phyloP scores from a whole-genome alignment of 345 rosid genomes.

The Mercurialis annua region DNA sequence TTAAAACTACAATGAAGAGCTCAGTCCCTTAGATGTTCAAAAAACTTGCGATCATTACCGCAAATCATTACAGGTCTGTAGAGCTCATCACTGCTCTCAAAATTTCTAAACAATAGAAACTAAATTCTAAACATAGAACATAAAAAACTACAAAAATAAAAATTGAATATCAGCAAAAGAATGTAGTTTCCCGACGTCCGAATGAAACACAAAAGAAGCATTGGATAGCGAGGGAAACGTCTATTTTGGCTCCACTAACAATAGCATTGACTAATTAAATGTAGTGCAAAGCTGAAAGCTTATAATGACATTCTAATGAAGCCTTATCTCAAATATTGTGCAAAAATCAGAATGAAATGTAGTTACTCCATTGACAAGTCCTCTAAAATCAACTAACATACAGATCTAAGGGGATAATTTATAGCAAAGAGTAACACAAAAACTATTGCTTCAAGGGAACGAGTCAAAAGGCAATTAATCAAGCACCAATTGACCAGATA shows the following conservation, averaged over 20 bases:
- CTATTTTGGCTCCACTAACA: too few species aligned
- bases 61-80: conserved; percentile 96
- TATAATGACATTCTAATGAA: too few species aligned
- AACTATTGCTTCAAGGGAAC: conserved; percentile 83
- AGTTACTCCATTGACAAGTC: conserved; percentile 31
- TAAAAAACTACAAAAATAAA: neutral
- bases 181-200: conserved; percentile 4
- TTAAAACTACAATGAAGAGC: conserved; percentile 18
- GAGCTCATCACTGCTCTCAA: conserved; percentile 56
- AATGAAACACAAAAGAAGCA: conserved; percentile 5
- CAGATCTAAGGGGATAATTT: neutral
- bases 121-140: neutral
- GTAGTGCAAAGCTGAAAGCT: too few species aligned
- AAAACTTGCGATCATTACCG: conserved; percentile 69
- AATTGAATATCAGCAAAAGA: neutral
- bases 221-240: too few species aligned
- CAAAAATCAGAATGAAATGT: too few species aligned
- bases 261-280: too few species aligned
- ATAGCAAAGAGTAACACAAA: conserved; percentile 44
- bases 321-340: too few species aligned
- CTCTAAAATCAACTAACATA: conserved; percentile 21
- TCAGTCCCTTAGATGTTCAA: conserved; percentile 98
- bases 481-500: conserved; percentile 70
- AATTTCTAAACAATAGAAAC: neutral
- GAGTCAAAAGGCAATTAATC: conserved; percentile 67